phyloP scores from a whole-genome alignment of 1,139 yeast species.

The Yamadazyma diddensiae region DNA sequence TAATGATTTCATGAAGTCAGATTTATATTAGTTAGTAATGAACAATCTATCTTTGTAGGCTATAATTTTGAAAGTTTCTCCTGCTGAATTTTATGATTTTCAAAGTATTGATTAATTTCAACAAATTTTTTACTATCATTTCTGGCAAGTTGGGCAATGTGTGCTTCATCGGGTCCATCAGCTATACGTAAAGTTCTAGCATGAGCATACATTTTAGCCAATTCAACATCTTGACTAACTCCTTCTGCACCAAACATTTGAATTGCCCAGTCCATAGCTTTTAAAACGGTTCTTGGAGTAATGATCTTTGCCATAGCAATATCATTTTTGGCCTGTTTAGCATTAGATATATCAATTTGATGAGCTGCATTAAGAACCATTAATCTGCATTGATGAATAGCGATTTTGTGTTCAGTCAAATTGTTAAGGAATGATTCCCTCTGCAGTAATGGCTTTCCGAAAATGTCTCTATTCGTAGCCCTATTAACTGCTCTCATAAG shows the following conservation, averaged over 20 bases:
- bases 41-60: background rate
- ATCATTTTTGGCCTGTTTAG: slow-evolving; percentile 56
- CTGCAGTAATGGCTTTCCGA: slow-evolving; percentile 52
- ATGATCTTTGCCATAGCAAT: slow-evolving; percentile 70
- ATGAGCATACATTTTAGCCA: slow-evolving; percentile 55
- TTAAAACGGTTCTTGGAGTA: slow-evolving; percentile 56
- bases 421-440: slow-evolving; percentile 53
- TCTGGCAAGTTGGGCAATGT: slow-evolving; percentile 58
- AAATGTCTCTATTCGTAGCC: slow-evolving; percentile 54
- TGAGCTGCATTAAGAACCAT: slow-evolving; percentile 66
- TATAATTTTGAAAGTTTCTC: slow-evolving; percentile 27
- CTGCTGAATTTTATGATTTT: slow-evolving; percentile 19
- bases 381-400: slow-evolving; percentile 55
- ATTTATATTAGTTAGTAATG: slow-evolving; percentile 38
- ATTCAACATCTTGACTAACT: slow-evolving; percentile 59
- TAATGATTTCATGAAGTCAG: slow-evolving; percentile 54
- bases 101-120: slow-evolving; percentile 34
- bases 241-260: slow-evolving; percentile 74
- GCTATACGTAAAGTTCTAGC: slow-evolving; percentile 65
- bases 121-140: slow-evolving; percentile 36
- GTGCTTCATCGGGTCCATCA: slow-evolving; percentile 78
- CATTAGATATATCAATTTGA: slow-evolving; percentile 54
- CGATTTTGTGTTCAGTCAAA: slow-evolving; percentile 58
- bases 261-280: slow-evolving; percentile 63
- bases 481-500: slow-evolving; percentile 51